phyloP scores from a whole-genome alignment of 208 protist genomes.

The Wallacemonas sp. region DNA sequence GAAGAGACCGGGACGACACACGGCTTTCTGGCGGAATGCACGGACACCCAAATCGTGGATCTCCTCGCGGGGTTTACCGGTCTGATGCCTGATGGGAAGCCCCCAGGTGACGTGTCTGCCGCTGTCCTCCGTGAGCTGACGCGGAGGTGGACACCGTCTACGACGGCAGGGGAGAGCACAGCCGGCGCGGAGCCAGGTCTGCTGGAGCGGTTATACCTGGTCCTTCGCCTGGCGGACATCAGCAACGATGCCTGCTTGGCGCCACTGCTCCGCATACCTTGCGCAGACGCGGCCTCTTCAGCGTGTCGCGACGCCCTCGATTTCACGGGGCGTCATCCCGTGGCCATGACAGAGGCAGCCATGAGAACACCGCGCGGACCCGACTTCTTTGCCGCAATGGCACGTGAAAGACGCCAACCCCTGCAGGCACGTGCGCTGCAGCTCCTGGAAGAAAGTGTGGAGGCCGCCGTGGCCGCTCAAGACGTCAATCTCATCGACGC shows the following conservation, averaged over 20 bases:
- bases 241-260: slow-evolving; percentile 15
- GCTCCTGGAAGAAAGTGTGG: slow-evolving; percentile 41
- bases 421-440: slow-evolving; percentile 41
- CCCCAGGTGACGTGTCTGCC: slow-evolving; percentile 39
- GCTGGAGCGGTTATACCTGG: slow-evolving; percentile 71
- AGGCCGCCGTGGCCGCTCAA: slow-evolving; percentile 12
- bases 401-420: slow-evolving; percentile 31
- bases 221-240: slow-evolving; percentile 46
- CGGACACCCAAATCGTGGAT: slow-evolving; percentile 51
- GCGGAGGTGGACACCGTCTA: slow-evolving; percentile 19
- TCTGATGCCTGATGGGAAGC: slow-evolving; percentile 43
- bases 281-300: not conserved
- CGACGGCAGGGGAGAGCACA: not conserved
- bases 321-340: slow-evolving; percentile 1
- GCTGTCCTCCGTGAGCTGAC: slow-evolving; percentile 41
- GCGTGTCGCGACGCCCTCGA: not conserved
- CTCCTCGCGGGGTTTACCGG: slow-evolving; percentile 62
- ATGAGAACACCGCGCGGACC: slow-evolving; percentile 41
- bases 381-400: slow-evolving; percentile 79
- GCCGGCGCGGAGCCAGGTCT: slow-evolving; percentile 28
- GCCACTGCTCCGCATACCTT: slow-evolving; percentile 2
- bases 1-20: not conserved
- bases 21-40: slow-evolving; percentile 34
- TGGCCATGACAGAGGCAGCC: slow-evolving; percentile 1
- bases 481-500: slow-evolving; percentile 37